Evolutionary conservation across 73 alveolate genomes (phyloP).

Genomic region (Tetrahymena malaccensis): DNA sequence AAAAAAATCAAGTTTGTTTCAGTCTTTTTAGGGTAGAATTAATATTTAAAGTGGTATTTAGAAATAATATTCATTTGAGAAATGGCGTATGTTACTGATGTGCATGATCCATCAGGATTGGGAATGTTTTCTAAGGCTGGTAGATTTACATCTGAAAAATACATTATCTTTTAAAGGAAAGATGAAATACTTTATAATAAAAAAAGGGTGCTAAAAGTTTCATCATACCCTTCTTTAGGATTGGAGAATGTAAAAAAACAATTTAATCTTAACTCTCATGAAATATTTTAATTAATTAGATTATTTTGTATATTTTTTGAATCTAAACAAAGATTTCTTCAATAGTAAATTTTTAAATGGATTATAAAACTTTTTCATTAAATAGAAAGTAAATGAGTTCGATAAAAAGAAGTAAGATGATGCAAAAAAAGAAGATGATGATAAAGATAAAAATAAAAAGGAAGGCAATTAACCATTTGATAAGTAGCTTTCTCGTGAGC

Average conservation of each 20-base stretch:
- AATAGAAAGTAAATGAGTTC: background rate
- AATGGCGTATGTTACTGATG: background rate
- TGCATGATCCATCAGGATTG: background rate
- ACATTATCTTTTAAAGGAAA: conserved; percentile 15
- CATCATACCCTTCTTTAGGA: background rate
- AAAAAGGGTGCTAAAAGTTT: background rate
- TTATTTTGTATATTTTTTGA: background rate
- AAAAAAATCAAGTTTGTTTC: background rate
- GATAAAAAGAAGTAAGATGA: background rate
- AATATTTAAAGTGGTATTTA: background rate
- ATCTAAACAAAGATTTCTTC: background rate
- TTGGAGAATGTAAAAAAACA: background rate
- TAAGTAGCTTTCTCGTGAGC: background rate
- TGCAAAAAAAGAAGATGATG: background rate
- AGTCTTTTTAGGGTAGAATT: background rate
- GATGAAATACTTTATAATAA: conserved; percentile 3
- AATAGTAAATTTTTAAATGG: background rate
- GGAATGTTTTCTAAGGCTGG: conserved; percentile 45
- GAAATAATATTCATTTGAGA: background rate
- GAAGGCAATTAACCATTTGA: background rate
- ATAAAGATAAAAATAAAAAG: background rate
- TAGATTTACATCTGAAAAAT: conserved; percentile 29
- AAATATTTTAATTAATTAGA: background rate
- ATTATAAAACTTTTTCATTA: background rate
- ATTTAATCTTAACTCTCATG: background rate